Conservation (phyloP, 805 yeast genomes). For the Candida endomychidarum region DNA sequence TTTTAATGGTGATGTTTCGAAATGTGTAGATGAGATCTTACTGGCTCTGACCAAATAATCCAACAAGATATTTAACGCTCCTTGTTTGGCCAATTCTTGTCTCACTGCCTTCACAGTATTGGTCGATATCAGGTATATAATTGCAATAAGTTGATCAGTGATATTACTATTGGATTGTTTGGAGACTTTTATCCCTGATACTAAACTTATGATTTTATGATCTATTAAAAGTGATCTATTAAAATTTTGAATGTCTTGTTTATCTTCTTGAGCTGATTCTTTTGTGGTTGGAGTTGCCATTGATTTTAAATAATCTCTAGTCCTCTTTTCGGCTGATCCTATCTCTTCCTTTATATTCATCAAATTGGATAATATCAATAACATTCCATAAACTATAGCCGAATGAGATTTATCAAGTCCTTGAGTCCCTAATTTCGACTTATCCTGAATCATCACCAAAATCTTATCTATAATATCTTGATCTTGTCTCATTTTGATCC, state of each 20-base stretch:
- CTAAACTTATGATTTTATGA: slow-evolving; percentile 21
- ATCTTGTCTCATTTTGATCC: slow-evolving; percentile 35
- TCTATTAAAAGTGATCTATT: slow-evolving; percentile 28
- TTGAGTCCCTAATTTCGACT: not conserved
- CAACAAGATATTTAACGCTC: slow-evolving; percentile 40
- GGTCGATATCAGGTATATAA: slow-evolving; percentile 36
- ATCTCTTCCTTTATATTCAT: slow-evolving; percentile 29
- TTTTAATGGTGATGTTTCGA: slow-evolving; percentile 21
- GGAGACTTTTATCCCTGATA: slow-evolving; percentile 20
- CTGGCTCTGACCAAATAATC: slow-evolving; percentile 37
- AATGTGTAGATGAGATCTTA: slow-evolving; percentile 17
- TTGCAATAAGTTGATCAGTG: slow-evolving; percentile 26
- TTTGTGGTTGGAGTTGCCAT: slow-evolving; percentile 31
- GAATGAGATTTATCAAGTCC: slow-evolving; percentile 17
- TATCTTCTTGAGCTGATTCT: slow-evolving; percentile 20
- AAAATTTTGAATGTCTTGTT: slow-evolving; percentile 29
- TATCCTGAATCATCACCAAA: slow-evolving; percentile 2
- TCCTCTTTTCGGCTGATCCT: slow-evolving; percentile 29
- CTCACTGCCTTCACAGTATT: slow-evolving; percentile 25
- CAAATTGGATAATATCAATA: slow-evolving; percentile 42
- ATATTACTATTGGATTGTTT: slow-evolving; percentile 15
- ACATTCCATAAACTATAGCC: slow-evolving; percentile 36
- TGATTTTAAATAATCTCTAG: slow-evolving; percentile 35
- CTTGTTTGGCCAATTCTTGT: slow-evolving; percentile 45
- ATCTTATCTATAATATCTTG: slow-evolving; percentile 7